phyloP scores from a whole-genome alignment of 345 rosid species.

The Limnanthes douglasii region DNA sequence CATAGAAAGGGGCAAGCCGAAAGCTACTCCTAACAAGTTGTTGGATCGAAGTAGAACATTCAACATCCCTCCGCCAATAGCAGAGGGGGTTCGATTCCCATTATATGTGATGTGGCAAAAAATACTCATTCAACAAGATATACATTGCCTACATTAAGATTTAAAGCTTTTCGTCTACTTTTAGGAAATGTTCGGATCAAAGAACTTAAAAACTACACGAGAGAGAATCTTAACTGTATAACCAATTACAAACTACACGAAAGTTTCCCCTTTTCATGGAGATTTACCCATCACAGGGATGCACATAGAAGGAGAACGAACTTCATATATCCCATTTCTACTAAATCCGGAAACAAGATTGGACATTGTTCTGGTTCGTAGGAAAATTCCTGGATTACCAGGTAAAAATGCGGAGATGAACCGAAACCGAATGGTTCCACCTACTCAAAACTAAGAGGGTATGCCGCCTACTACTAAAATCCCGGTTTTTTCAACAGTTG shows the following conservation, averaged over 20 bases:
- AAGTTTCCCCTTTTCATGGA: background rate
- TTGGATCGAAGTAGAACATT: too few species aligned
- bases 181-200: background rate
- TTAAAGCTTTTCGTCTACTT: background rate
- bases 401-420: too few species aligned
- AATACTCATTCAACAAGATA: background rate
- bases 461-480: background rate
- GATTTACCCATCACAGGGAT: too few species aligned
- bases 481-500: background rate
- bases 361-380: background rate
- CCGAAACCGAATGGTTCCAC: too few species aligned
- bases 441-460: too few species aligned
- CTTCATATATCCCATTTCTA: background rate
- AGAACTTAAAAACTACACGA: background rate
- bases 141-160: background rate
- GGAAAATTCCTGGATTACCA: too few species aligned
- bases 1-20: background rate
- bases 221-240: background rate
- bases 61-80: background rate
- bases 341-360: background rate
- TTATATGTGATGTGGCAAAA: background rate
- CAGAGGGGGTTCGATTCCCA: too few species aligned
- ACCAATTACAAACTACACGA: background rate
- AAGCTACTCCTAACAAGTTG: background rate
- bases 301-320: slow-evolving; percentile 1